phyloP scores from a whole-genome alignment of 768 basidiomycete genomes.

The Mycena haematopus region DNA sequence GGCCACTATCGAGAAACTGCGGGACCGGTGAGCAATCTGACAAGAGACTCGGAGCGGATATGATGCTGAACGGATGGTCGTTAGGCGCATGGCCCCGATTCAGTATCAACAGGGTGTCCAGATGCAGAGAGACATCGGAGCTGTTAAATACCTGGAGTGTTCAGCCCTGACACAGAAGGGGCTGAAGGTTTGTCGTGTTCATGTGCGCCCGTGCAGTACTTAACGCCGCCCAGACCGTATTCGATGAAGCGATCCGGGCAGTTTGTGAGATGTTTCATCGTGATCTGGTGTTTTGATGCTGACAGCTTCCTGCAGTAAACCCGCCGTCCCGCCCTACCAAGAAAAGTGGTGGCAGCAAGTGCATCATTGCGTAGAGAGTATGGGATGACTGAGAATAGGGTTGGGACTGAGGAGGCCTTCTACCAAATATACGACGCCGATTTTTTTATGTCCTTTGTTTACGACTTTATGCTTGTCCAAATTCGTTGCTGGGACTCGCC shows the following conservation, averaged over 20 bases:
- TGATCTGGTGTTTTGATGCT: conserved; percentile 1
- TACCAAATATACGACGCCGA: conserved; percentile 60
- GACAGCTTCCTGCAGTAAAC: conserved; percentile 59
- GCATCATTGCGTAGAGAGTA: conserved; percentile 72
- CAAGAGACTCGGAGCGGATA: neutral
- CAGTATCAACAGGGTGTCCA: conserved; percentile 89
- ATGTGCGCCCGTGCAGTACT: neutral
- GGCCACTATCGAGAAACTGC: conserved; percentile 88
- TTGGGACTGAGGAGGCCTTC: conserved; percentile 39
- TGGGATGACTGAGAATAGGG: conserved; percentile 31
- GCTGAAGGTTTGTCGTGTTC: conserved; percentile 57
- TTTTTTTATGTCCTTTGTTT: conserved; percentile 64
- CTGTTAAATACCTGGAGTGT: conserved; percentile 96
- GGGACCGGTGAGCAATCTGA: conserved; percentile 70
- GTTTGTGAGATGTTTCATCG: conserved; percentile 70
- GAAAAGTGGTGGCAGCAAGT: conserved; percentile 50
- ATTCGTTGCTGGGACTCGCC: neutral
- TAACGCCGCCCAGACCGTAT: conserved; percentile 68
- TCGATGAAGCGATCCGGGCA: conserved; percentile 98
- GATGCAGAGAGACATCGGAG: conserved; percentile 93
- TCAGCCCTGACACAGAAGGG: conserved; percentile 98
- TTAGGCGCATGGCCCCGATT: conserved; percentile 92
- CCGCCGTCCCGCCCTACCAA: conserved; percentile 56
- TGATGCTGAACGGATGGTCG: conserved; percentile 18
- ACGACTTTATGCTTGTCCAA: conserved; percentile 25